Evolutionary conservation across 768 basidiomycete genomes (phyloP).

Genomic region (Phanerodontia chrysosporium): DNA sequence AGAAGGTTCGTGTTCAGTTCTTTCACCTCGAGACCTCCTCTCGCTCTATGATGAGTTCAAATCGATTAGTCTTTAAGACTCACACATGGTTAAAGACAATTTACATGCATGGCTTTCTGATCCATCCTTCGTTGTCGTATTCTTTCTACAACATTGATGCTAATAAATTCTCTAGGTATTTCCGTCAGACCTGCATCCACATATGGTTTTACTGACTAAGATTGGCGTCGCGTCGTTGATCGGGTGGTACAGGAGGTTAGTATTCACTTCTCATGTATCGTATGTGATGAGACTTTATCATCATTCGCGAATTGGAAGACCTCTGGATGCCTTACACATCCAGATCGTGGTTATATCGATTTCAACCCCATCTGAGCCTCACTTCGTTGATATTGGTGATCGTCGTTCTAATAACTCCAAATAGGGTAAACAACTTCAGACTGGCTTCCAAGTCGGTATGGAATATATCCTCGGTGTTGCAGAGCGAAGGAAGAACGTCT

Average conservation of each 20-base stretch:
- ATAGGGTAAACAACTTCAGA: conserved; percentile 68
- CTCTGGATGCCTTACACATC: conserved; percentile 61
- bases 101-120: conserved; percentile 40
- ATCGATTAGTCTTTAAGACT: conserved; percentile 97
- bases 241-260: conserved; percentile 41
- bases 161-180: conserved; percentile 3
- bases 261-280: conserved; percentile 1
- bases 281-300: conserved; percentile 47
- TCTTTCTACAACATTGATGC: too few species aligned
- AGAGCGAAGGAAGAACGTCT: conserved; percentile 16
- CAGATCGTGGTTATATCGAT: conserved; percentile 51
- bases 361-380: conserved; percentile 70
- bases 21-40: conserved; percentile 6
- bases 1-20: conserved; percentile 51
- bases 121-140: too few species aligned
- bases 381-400: conserved; percentile 4
- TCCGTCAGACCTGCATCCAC: background rate
- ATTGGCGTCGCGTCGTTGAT: background rate
- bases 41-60: conserved; percentile 50
- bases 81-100: conserved; percentile 59
- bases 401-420: conserved; percentile 3
- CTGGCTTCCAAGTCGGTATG: conserved; percentile 79
- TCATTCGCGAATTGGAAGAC: conserved; percentile 75
- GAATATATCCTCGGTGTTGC: conserved; percentile 68
- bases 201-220: background rate